Conservation (phyloP, 768 basidiomycete genomes). For the Mycena crocata region DNA sequence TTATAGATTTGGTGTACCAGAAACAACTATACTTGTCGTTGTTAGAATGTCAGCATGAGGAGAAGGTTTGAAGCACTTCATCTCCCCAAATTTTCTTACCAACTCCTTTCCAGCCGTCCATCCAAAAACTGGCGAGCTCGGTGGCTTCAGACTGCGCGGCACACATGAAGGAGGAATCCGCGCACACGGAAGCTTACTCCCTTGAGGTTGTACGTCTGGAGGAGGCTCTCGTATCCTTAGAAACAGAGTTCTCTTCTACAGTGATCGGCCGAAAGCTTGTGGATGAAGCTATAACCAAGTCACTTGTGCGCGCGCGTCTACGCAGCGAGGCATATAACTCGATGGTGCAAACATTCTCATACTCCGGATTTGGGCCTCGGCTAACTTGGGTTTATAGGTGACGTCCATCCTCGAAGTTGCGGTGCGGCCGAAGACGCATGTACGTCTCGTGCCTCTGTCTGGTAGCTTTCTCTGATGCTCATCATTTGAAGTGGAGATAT, state of each 20-base stretch:
- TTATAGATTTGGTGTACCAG: conserved; percentile 66
- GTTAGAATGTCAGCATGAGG: conserved; percentile 84
- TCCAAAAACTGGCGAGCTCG: conserved; percentile 75
- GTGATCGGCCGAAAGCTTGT: conserved; percentile 58
- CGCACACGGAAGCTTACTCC: conserved; percentile 70
- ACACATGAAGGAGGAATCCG: conserved; percentile 72
- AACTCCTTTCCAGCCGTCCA: conserved; percentile 66
- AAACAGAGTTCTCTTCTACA: conserved; percentile 59
- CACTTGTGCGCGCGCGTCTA: conserved; percentile 52
- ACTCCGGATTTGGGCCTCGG: conserved; percentile 1
- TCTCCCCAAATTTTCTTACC: conserved; percentile 1
- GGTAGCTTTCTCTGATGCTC: conserved; percentile 18
- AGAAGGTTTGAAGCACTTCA: conserved; percentile 65
- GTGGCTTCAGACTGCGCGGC: conserved; percentile 72
- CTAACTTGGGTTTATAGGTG: conserved; percentile 55
- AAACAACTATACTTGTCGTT: conserved; percentile 70
- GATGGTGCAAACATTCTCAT: conserved; percentile 53
- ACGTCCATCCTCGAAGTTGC: conserved; percentile 71
- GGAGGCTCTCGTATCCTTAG: conserved; percentile 60
- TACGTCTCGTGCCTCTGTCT: conserved; percentile 49
- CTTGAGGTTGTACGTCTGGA: conserved; percentile 61
- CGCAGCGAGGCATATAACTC: conserved; percentile 59
- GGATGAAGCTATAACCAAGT: conserved; percentile 55
- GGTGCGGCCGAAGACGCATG: conserved; percentile 74
- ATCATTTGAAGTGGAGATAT: conserved; percentile 79